Conservation (phyloP, 1,284 basidiomycete species). For the Ustilago curta region DNA sequence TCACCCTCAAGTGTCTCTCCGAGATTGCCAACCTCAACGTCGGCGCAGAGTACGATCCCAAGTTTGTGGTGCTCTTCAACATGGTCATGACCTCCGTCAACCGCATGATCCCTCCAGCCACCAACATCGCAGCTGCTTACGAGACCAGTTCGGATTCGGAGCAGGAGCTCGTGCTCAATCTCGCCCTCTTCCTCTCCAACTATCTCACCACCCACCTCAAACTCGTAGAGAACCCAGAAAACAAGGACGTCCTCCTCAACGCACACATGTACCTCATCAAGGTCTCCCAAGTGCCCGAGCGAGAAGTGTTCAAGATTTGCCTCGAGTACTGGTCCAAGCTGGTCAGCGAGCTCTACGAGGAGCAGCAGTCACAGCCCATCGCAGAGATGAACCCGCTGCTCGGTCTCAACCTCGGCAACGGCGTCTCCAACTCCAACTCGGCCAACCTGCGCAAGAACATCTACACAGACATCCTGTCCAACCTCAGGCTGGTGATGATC, state of each 20-base stretch:
- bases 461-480: slow-evolving; percentile 87
- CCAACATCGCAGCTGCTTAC: slow-evolving; percentile 86
- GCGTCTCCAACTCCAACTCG: slow-evolving; percentile 41
- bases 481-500: slow-evolving; percentile 94
- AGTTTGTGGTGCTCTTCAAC: slow-evolving; percentile 97
- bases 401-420: slow-evolving; percentile 77
- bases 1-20: slow-evolving; percentile 96
- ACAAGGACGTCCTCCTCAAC: slow-evolving; percentile 84
- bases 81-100: slow-evolving; percentile 71
- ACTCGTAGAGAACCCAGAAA: slow-evolving; percentile 89
- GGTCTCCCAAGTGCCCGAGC: slow-evolving; percentile 96
- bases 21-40: slow-evolving; percentile 88
- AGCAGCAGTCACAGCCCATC: slow-evolving; percentile 90
- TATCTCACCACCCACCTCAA: slow-evolving; percentile 88
- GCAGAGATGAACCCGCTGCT: slow-evolving; percentile 93
- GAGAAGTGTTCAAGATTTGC: slow-evolving; percentile 99
- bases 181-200: slow-evolving; percentile 95
- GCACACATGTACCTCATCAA: slow-evolving; percentile 98
- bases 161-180: slow-evolving; percentile 96
- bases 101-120: slow-evolving; percentile 76
- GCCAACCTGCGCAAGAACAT: slow-evolving; percentile 85
- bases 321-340: slow-evolving; percentile 99
- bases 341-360: slow-evolving; percentile 95
- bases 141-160: slow-evolving; percentile 89
- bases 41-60: slow-evolving; percentile 97